Base-by-base conservation (phyloP, 805 yeast species). In the Starmerella sp. region DNA sequence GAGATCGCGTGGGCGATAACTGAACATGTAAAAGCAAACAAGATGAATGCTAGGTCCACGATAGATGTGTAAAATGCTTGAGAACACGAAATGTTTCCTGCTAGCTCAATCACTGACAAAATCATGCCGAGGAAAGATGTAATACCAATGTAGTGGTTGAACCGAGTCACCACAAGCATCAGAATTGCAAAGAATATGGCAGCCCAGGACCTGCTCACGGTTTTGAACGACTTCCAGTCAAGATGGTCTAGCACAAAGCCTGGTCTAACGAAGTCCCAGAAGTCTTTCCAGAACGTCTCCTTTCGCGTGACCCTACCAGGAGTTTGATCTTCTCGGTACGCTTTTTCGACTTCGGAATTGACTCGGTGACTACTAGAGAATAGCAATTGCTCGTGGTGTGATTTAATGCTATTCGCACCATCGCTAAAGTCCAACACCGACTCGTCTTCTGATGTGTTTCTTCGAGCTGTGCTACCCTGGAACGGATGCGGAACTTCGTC, bases 191-290 rank as follows among this genome's bases (percentile, higher is more conserved):
- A 51, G 56, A 63, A 61, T 5, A 62, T 41, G 5, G 34, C 57
- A 2, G 60, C 32, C 64, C 67, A 66, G 0, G 66, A 58, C 6
- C 68, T 56, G 15, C 56, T 48, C 2, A 60, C 62, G 5, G 59
- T 36, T 14, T 54, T 54, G 30, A 60, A 42, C 0, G 67, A 64
- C 31, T 45, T 37, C 43, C 30, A 52, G 51, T 66, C 65, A 1
- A 62, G 51, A 48, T 64, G 67, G 34, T 58, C 58, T 10, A 66
- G 52, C 4, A 65, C 4, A 36, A 47, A 55, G 53, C 43, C 60
- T 17, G 57, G 66, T 48, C 53, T 36, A 1, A 51, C 7, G 3
- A 22, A 36, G 7, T 32, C 43, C 52, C 42, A 32, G 11, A 43
- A 14, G 4, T 11, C 17, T n/a, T 10, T 34, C 35, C 22, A 9